A percentile compares a stretch with the other conserved stretches of the same genome.
phyloP scores from a whole-genome alignment of 192 early-diverging fungal genomes.

The Chytriomyces confervae region DNA sequence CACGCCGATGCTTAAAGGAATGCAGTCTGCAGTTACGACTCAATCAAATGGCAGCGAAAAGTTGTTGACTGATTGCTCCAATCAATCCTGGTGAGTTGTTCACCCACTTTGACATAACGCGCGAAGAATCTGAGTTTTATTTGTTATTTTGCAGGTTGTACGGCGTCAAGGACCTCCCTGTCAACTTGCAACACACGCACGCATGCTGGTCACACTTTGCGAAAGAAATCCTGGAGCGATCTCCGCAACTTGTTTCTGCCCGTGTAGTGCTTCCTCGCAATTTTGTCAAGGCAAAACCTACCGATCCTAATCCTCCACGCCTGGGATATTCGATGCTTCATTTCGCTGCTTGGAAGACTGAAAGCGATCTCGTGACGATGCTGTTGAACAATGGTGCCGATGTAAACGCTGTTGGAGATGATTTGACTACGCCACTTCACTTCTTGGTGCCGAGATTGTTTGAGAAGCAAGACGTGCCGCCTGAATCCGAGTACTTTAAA shows the following conservation, averaged over 20 bases:
- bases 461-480: not conserved
- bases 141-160: not conserved
- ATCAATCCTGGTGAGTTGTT: not conserved
- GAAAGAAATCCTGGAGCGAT: not conserved
- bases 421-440: not conserved
- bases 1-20: constrained; percentile 40
- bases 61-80: not conserved
- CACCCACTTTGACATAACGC: too few species aligned
- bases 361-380: not conserved
- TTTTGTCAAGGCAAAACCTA: constrained; percentile 18
- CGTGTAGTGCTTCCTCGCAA: constrained; percentile 11
- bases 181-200: constrained; percentile 10
- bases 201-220: not conserved
- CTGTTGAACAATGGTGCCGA: constrained; percentile 13
- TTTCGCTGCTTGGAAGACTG: constrained; percentile 27
- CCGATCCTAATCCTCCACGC: constrained; percentile 18
- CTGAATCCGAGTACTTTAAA: not conserved
- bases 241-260: not conserved
- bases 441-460: not conserved
- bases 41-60: not conserved
- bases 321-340: constrained; percentile 33
- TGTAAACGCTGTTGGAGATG: not conserved
- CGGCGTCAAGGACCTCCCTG: not conserved
- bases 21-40: constrained; percentile 14
- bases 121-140: not conserved